phyloP scores from a whole-genome alignment of 2,329 filamentous ascomycete species.

The Tolypocladium pustulatum region DNA sequence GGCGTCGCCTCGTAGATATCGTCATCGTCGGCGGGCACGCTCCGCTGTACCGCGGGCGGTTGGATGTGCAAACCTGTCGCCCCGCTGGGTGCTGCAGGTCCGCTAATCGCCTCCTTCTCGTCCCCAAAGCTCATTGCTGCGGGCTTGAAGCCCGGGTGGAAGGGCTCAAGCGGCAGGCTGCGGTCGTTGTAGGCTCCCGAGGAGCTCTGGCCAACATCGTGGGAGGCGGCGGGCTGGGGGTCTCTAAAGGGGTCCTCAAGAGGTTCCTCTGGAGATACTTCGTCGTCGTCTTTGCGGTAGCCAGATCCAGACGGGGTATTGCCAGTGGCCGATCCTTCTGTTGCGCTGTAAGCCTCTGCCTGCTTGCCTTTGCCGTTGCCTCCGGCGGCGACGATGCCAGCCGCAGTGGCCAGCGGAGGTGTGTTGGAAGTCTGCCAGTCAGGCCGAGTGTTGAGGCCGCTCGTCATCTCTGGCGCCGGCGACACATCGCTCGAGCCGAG shows the following conservation, averaged over 20 bases:
- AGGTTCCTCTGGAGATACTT: slow-evolving; percentile 12
- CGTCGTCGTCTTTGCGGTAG: slow-evolving; percentile 12
- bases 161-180: slow-evolving; percentile 24
- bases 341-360: slow-evolving; percentile 15
- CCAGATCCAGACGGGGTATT: slow-evolving; percentile 11
- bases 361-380: slow-evolving; percentile 25
- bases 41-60: slow-evolving; percentile 7
- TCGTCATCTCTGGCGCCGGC: slow-evolving; percentile 13
- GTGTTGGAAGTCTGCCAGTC: slow-evolving; percentile 4
- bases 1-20: slow-evolving; percentile 29
- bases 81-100: slow-evolving; percentile 7
- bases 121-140: slow-evolving; percentile 1
- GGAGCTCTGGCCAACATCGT: slow-evolving; percentile 4
- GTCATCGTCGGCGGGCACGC: slow-evolving; percentile 22
- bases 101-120: slow-evolving; percentile 1
- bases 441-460: slow-evolving; percentile 17
- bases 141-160: slow-evolving; percentile 24
- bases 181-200: slow-evolving; percentile 9
- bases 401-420: background rate
- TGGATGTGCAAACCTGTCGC: background rate
- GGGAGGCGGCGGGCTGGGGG: slow-evolving; percentile 9
- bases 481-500: slow-evolving; percentile 17
- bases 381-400: slow-evolving; percentile 2
- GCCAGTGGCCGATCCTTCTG: slow-evolving; percentile 12
- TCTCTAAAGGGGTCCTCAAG: slow-evolving; percentile 26